Evolutionary conservation across 352 stramenopile species (phyloP).

Genomic region (Pythium insidiosum): DNA sequence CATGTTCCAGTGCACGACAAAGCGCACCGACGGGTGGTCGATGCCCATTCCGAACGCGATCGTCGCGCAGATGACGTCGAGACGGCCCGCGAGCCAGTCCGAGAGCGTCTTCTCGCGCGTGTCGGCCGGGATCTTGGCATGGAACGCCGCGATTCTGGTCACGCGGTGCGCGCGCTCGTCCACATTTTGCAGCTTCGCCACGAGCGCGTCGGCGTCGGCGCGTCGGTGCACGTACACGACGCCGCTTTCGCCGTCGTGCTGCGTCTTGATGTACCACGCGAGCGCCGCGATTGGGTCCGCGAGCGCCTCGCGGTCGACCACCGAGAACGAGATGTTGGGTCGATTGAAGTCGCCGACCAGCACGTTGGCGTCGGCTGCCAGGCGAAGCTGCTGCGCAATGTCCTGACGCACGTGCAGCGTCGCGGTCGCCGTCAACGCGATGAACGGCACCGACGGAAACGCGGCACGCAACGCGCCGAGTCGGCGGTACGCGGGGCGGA

Average conservation of each 20-base stretch:
- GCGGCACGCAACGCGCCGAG: constrained; percentile 26
- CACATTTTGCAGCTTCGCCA: constrained; percentile 17
- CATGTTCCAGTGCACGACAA: constrained; percentile 86
- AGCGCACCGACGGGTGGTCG: constrained; percentile 86
- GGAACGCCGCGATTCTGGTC: constrained; percentile 32
- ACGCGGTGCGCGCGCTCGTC: constrained; percentile 10
- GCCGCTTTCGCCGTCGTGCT: constrained; percentile 22
- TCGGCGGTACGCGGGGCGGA: constrained; percentile 62
- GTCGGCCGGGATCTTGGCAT: constrained; percentile 35
- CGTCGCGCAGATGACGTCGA: constrained; percentile 86
- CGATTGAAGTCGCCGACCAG: constrained; percentile 53
- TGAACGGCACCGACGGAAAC: constrained; percentile 38
- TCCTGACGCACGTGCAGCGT: constrained; percentile 53
- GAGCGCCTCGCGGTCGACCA: constrained; percentile 39
- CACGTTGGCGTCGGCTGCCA: constrained; percentile 24
- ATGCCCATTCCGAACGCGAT: constrained; percentile 93
- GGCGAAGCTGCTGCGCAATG: constrained; percentile 34
- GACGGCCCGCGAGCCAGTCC: constrained; percentile 30
- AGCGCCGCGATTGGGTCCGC: constrained; percentile 31
- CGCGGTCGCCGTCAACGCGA: constrained; percentile 90
- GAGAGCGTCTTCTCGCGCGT: constrained; percentile 32
- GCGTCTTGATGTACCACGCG: constrained; percentile 29
- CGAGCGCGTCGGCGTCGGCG: constrained; percentile 38
- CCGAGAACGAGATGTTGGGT: constrained; percentile 45
- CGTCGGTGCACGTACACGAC: constrained; percentile 54